phyloP scores from a whole-genome alignment of 2,329 filamentous ascomycete genomes.

The Alternaria alternata region DNA sequence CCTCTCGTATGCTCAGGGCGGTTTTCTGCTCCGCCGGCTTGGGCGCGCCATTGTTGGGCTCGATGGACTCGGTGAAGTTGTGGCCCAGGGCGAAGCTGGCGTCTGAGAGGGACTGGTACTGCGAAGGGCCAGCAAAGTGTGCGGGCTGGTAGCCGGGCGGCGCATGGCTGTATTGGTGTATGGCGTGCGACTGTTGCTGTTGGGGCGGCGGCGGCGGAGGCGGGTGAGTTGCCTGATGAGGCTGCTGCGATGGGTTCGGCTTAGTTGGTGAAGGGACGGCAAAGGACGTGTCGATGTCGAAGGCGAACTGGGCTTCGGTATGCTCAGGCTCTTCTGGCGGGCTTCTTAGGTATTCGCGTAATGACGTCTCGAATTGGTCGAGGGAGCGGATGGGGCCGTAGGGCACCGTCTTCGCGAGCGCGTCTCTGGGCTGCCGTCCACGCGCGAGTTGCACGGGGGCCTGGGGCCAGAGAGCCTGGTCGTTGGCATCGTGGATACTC shows the following conservation, averaged over 20 bases:
- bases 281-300: slow-evolving; percentile 50
- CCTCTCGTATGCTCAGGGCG: slow-evolving; percentile 47
- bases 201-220: slow-evolving; percentile 2
- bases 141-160: slow-evolving; percentile 43
- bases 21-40: slow-evolving; percentile 35
- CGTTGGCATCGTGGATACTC: slow-evolving; percentile 21
- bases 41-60: slow-evolving; percentile 11
- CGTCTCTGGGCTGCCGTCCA: slow-evolving; percentile 50
- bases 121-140: slow-evolving; percentile 29
- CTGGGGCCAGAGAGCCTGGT: slow-evolving; percentile 26
- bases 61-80: slow-evolving; percentile 21
- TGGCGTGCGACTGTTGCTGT: slow-evolving; percentile 16
- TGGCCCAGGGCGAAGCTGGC: slow-evolving; percentile 36
- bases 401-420: slow-evolving; percentile 42
- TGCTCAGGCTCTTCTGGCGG: slow-evolving; percentile 49
- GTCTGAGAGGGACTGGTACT: slow-evolving; percentile 39
- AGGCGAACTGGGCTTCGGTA: slow-evolving; percentile 49
- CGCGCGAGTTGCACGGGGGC: slow-evolving; percentile 40
- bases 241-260: slow-evolving; percentile 6
- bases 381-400: slow-evolving; percentile 42
- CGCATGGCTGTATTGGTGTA: slow-evolving; percentile 26
- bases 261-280: slow-evolving; percentile 30
- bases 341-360: slow-evolving; percentile 46
- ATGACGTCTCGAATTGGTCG: slow-evolving; percentile 48
- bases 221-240: slow-evolving; percentile 3